Evolutionary conservation across 768 basidiomycete species (phyloP), one percentile per base, ranked within the genome.

Genomic region (Pleurotus citrinopileatus): DNA sequence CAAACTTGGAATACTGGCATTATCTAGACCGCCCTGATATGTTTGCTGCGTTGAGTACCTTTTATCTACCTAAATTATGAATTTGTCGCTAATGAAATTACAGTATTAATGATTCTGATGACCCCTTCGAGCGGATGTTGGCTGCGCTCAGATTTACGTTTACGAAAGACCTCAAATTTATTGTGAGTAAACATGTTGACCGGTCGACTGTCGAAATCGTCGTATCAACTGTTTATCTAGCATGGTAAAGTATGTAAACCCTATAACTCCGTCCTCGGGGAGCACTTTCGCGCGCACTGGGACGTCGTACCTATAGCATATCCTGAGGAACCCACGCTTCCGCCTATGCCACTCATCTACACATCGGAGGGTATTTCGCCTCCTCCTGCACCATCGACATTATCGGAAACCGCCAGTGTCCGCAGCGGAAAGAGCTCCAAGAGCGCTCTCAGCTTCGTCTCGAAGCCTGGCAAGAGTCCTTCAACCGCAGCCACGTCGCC

Each of bases 1-100:
- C 95, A 3, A 98, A 98, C 71, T 80, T 98, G 47, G 95, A 98
- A 71, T 98, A 94, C 73, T 97, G 91, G 91, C 87, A 92, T 60
- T 95, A 94, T 61, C 77, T 93, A 43, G 94, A 96, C 69, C 79
- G 93, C 60, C 91, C 94, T 5, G 94, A 97, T 69, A 73, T 93
- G 42, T 94, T 98, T 64, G 88, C 87, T 63, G 85, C 92, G 94
- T 97, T 65, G 67, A 74, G 87, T 83, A 19, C 15, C 10, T 36
- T 29, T 26, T 27, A 26, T 22, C 10, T 61, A 19, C 2, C 47
- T 19, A 37, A 20, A 23, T 37, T 22, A 10, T n/a, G 26, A 15
- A 37, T 57, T 12, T 51, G 60, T 19, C 37, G 47, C 43, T 53
- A 25, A 45, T 38, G 20, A 28, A 26, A 36, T 50, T 37, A 7